A percentile compares a stretch with the other conserved stretches of the same genome.
These are phyloP conservation scores for Podila horticola DNA, from an alignment of 192 early-diverging fungal genomes.

Conservation along the genomic window DNA sequence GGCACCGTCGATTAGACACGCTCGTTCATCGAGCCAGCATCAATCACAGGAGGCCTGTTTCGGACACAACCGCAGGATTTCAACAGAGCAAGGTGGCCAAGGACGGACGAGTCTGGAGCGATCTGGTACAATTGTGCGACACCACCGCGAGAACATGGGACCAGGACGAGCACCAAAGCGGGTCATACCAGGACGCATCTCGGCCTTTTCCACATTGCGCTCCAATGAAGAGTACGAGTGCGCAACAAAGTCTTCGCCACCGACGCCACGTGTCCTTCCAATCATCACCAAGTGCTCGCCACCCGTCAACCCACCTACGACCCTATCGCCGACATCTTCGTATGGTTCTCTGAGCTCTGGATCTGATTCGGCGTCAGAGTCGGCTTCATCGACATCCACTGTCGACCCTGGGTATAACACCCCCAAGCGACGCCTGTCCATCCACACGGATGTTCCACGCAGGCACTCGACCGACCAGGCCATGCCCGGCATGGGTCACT, in stretches of 20 bases:
- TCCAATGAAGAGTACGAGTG: conserved; percentile 19
- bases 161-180: too few relatives aligned
- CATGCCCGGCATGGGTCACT: too few relatives aligned
- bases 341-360: background rate
- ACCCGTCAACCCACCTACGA: background rate
- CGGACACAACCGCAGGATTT: background rate
- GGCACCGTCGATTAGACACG: background rate
- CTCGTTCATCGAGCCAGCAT: background rate
- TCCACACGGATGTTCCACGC: too few relatives aligned
- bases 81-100: background rate
- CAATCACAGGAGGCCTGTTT: background rate
- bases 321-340: background rate
- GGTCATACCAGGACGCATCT: background rate
- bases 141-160: too few relatives aligned
- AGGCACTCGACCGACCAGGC: too few relatives aligned
- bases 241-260: background rate
- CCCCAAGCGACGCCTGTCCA: background rate
- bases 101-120: background rate
- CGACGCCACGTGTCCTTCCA: background rate
- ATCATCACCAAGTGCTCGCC: background rate
- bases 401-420: background rate
- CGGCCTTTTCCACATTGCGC: background rate
- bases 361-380: too few relatives aligned
- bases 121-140: background rate
- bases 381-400: background rate